Base-by-base conservation (phyloP, 805 yeast genomes). In the Starmerella cellae region DNA sequence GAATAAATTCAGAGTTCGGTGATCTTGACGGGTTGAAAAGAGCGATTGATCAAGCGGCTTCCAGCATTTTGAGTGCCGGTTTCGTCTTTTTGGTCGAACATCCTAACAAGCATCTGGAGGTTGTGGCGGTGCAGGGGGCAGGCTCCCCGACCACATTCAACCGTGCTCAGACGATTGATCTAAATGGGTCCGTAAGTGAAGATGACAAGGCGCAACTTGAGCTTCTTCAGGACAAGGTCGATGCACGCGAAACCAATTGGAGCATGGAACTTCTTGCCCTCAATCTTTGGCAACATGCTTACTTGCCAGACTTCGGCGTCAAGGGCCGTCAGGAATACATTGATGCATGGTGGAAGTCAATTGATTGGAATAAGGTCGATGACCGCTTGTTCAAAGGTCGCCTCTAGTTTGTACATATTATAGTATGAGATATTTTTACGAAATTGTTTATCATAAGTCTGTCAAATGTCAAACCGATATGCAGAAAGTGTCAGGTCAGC, bases 221-320 rank as follows among this genome's bases (percentile, higher is more conserved):
- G 35, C 61, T 62, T 27, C 57, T 74, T 42, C 66, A 66, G 43
- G 61, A 68, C 40, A 58, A 67, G 20, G 70, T 59, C 10, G 43
- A 43, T 13, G 45, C 21, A 18, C 45, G 53, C 22, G 52, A 45
- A 22, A 56, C 55, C 47, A 58, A 58, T 50, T 53, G 50, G 45
- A 51, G 56, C 20, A 65, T 85, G 51, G 94, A 91, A 5, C 63
- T 91, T 36, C 68, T 91, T 51, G 81, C 77, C 39, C 69, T 85
- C 50, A 83, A 77, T 61, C 70, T 81, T 51, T 87, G 96, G 95
- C 94, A 88, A 60, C 74, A 77, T 50, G 83, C 95, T n/a, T 91
- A 79, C 60, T 55, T 84, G 35, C 65, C 72, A 22, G 97, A 91
- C 61, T 88, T 79, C 62, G 95, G 96, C 37, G 70, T 82, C 40